Percentiles rank a stretch among this genome's conserved stretches.
Conservation (phyloP, 345 rosid genomes). For the Salix brachista region DNA sequence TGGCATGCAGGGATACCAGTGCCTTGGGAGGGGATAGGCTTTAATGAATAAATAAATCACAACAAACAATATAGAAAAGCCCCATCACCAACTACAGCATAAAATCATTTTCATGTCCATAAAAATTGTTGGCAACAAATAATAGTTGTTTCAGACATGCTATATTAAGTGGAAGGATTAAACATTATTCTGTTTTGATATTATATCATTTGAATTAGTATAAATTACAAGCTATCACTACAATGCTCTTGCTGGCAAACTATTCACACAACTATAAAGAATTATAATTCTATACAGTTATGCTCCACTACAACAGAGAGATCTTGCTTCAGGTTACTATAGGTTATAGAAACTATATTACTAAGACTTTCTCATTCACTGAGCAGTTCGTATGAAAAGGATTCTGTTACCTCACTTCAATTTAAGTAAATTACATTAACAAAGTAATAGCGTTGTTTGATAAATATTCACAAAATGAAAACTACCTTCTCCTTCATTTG, state of each 20-base stretch:
- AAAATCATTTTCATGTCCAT: too few relatives aligned
- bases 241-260: not conserved
- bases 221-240: not conserved
- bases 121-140: too few relatives aligned
- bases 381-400: not conserved
- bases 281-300: too few relatives aligned
- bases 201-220: not conserved
- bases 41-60: too few relatives aligned
- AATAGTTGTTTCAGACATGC: too few relatives aligned
- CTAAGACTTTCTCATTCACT: not conserved
- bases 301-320: too few relatives aligned
- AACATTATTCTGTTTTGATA: not conserved
- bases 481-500: conserved; percentile 74
- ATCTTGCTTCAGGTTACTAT: too few relatives aligned
- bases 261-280: too few relatives aligned
- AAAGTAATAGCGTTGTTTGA: not conserved
- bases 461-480: not conserved
- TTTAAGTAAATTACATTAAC: not conserved
- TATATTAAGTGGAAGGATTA: not conserved
- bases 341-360: too few relatives aligned
- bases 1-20: not conserved
- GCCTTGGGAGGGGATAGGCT: not conserved
- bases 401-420: not conserved
- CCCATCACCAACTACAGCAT: too few relatives aligned
- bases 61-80: too few relatives aligned